phyloP scores from a whole-genome alignment of 164 flowering plant species.

The Platanus orientalis region DNA sequence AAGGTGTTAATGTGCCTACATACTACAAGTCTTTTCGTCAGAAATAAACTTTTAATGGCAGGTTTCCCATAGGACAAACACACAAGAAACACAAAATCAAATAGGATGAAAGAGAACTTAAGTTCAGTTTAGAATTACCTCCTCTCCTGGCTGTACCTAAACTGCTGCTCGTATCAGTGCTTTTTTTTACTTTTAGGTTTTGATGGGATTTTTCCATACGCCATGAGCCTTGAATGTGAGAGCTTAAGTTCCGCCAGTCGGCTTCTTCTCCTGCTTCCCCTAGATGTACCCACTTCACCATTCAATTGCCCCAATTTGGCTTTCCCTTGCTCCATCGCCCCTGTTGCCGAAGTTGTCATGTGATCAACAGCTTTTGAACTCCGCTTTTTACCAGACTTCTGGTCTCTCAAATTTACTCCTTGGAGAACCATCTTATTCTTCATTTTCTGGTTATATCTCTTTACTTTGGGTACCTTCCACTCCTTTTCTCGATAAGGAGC shows the following conservation, averaged over 20 bases:
- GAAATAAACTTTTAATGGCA: not conserved
- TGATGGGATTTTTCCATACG: slow-evolving; percentile 48
- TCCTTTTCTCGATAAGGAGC: slow-evolving; percentile 71
- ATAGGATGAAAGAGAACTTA: not conserved
- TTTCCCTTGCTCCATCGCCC: slow-evolving; percentile 19
- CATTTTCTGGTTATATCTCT: slow-evolving; percentile 42
- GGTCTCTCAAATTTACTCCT: slow-evolving; percentile 16
- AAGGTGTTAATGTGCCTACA: no score
- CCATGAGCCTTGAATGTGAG: slow-evolving; percentile 39
- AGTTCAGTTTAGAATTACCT: slow-evolving; percentile 8
- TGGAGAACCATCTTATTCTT: slow-evolving; percentile 28
- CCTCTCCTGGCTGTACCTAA: not conserved
- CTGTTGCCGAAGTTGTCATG: slow-evolving; percentile 6
- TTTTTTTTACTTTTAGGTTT: slow-evolving; percentile 38
- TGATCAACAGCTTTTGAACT: slow-evolving; percentile 15
- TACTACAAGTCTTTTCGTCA: no score
- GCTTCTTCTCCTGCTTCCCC: slow-evolving; percentile 43
- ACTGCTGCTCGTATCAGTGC: slow-evolving; percentile 14
- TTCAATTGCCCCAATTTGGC: slow-evolving; percentile 20
- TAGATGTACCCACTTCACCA: slow-evolving; percentile 35
- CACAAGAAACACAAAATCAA: slow-evolving; percentile 3
- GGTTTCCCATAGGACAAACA: not conserved
- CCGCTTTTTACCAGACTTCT: slow-evolving; percentile 25
- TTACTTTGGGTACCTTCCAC: slow-evolving; percentile 59
- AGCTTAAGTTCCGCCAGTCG: slow-evolving; percentile 43